Percentiles rank a stretch among this genome's conserved stretches.
Evolutionary conservation across 169 alveolate species (phyloP).

Genomic region (Plasmodium berghei): DNA sequence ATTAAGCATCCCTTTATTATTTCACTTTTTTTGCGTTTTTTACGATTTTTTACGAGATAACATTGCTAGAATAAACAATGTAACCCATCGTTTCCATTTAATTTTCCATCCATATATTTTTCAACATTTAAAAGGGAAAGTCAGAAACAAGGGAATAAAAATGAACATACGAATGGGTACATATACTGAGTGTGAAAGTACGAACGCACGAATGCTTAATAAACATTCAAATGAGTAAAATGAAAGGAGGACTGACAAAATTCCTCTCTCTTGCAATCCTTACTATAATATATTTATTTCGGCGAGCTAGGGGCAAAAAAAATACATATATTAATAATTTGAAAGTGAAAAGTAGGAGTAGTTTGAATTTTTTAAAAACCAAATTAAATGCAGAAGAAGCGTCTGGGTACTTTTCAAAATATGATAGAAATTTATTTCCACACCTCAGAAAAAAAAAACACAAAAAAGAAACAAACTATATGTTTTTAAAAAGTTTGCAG

Average conservation of each 20-base stretch:
- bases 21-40: too few relatives aligned
- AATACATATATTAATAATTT: neutral
- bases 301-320: neutral
- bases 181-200: too few relatives aligned
- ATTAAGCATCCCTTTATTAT: too few relatives aligned
- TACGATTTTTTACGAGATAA: too few relatives aligned
- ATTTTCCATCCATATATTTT: too few relatives aligned
- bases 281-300: slow-evolving; percentile 1
- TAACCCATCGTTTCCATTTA: too few relatives aligned
- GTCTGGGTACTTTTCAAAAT: neutral
- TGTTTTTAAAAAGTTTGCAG: too few relatives aligned
- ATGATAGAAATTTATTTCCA: neutral
- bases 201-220: neutral
- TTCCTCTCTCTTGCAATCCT: neutral
- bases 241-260: slow-evolving; percentile 8
- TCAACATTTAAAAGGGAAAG: too few relatives aligned
- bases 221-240: slow-evolving; percentile 4
- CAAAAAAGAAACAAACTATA: neutral
- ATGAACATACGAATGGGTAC: too few relatives aligned
- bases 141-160: too few relatives aligned
- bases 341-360: neutral
- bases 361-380: neutral
- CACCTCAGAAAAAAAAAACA: neutral
- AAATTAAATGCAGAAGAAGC: neutral
- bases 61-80: too few relatives aligned